Percentiles rank a stretch among this genome's conserved stretches.
Evolutionary conservation across 768 basidiomycete species (phyloP).

Genomic region (Naganishia antarctica): DNA sequence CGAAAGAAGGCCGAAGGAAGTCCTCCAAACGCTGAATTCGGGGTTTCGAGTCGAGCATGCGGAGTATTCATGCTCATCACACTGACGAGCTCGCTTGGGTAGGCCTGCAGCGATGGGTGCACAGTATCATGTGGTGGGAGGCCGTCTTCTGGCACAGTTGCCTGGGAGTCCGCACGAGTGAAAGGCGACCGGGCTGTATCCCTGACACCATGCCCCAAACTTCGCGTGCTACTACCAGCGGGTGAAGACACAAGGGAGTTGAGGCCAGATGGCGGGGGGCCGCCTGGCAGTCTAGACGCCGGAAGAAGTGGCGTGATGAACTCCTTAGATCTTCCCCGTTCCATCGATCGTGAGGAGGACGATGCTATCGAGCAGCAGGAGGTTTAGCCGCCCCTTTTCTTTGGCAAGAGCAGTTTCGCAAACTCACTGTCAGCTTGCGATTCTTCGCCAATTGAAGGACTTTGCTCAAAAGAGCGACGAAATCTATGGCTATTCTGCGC

Average conservation of each 20-base stretch:
- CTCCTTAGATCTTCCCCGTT: background rate
- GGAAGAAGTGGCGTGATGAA: conserved; percentile 6
- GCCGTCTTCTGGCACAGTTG: conserved; percentile 16
- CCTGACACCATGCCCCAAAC: background rate
- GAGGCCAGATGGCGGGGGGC: background rate
- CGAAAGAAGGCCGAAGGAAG: conserved; percentile 11
- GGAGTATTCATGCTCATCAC: background rate
- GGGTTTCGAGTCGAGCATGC: background rate
- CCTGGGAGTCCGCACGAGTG: conserved; percentile 21
- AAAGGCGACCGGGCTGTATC: background rate
- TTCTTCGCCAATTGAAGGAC: background rate
- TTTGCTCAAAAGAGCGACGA: no score
- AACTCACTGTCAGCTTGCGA: background rate
- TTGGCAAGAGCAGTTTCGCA: background rate
- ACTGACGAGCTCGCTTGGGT: background rate
- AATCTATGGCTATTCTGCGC: background rate
- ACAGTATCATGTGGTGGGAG: conserved; percentile 4
- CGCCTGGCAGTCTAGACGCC: background rate
- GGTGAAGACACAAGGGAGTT: conserved; percentile 7
- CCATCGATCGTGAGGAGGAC: background rate
- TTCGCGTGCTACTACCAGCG: conserved; percentile 2
- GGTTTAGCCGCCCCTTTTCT: background rate
- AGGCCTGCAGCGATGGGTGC: conserved; percentile 10
- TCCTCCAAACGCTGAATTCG: conserved; percentile 1
- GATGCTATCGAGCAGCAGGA: background rate